These are phyloP conservation scores for Sapria himalayana DNA, from an alignment of 345 rosid genomes.

Conservation along the genomic window DNA sequence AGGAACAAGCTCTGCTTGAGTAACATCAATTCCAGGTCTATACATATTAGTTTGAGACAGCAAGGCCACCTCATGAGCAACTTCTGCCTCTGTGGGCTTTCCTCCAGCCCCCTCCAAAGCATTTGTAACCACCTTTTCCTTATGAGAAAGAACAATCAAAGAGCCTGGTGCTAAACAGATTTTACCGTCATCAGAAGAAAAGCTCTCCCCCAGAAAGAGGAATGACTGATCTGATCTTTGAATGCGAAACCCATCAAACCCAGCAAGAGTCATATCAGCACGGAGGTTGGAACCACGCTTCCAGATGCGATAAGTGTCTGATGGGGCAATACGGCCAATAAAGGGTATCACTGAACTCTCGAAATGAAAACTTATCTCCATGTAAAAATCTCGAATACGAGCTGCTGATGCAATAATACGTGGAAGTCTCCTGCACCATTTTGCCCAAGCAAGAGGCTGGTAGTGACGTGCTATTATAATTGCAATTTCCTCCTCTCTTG, in stretches of 20 bases:
- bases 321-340: slow-evolving; percentile 90
- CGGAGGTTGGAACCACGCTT: slow-evolving; percentile 96
- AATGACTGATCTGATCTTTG: slow-evolving; percentile 88
- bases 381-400: slow-evolving; percentile 80
- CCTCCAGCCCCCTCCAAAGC: slow-evolving; percentile 96
- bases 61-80: slow-evolving; percentile 73
- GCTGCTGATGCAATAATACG: slow-evolving; percentile 66
- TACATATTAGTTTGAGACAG: slow-evolving; percentile 99
- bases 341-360: slow-evolving; percentile 97
- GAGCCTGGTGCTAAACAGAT: slow-evolving; percentile 50
- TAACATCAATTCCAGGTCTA: slow-evolving; percentile 97
- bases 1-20: slow-evolving; percentile 84
- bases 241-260: slow-evolving; percentile 90
- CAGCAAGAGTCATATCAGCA: slow-evolving; percentile 95
- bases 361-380: slow-evolving; percentile 96
- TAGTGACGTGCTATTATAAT: slow-evolving; percentile 79
- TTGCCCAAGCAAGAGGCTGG: slow-evolving; percentile 98
- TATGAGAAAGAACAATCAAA: slow-evolving; percentile 73
- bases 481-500: slow-evolving; percentile 80
- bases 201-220: slow-evolving; percentile 83
- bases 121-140: slow-evolving; percentile 86
- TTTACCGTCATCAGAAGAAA: slow-evolving; percentile 50
- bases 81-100: slow-evolving; percentile 82
- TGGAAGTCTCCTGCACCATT: slow-evolving; percentile 97
- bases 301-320: slow-evolving; percentile 98